Evolutionary conservation across 768 basidiomycete species (phyloP).

Genomic region (Mycena filopes): DNA sequence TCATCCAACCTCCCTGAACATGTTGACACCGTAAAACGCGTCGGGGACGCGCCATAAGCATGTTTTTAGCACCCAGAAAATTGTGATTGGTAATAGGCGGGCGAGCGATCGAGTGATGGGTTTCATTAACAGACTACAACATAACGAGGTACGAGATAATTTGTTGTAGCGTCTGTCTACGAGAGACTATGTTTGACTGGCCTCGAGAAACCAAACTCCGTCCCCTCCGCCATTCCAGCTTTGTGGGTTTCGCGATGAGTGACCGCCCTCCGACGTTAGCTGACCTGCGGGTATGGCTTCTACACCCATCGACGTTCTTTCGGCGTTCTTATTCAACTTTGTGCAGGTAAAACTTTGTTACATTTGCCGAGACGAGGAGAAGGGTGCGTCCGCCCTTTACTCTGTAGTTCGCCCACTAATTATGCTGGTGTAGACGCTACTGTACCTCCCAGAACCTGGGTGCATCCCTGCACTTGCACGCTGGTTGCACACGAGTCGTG

Average conservation of each 20-base stretch:
- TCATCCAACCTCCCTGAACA: too few relatives aligned
- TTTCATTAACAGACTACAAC: too few relatives aligned
- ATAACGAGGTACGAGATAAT: too few relatives aligned
- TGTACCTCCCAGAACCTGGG: slow-evolving; percentile 67
- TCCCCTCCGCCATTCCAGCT: too few relatives aligned
- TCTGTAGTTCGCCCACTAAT: neutral
- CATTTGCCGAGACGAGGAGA: slow-evolving; percentile 71
- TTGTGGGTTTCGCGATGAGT: slow-evolving; percentile 13
- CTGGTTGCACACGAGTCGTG: slow-evolving; percentile 84
- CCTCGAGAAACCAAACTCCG: too few relatives aligned
- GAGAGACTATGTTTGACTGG: too few relatives aligned
- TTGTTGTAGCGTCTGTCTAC: too few relatives aligned
- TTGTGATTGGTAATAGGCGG: too few relatives aligned
- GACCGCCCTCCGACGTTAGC: slow-evolving; percentile 31
- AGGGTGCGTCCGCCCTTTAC: slow-evolving; percentile 3
- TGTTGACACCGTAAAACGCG: too few relatives aligned
- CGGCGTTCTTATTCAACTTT: neutral
- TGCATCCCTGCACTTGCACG: slow-evolving; percentile 84
- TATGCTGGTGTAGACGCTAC: slow-evolving; percentile 50
- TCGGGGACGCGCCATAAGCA: too few relatives aligned
- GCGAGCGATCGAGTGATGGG: too few relatives aligned
- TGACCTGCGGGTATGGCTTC: slow-evolving; percentile 26
- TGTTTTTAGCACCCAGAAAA: too few relatives aligned
- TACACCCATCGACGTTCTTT: neutral
- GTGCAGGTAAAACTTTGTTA: slow-evolving; percentile 78